These are phyloP conservation scores for Tylopilus sp. DNA, from an alignment of 1,284 basidiomycete species.

Conservation along the genomic window DNA sequence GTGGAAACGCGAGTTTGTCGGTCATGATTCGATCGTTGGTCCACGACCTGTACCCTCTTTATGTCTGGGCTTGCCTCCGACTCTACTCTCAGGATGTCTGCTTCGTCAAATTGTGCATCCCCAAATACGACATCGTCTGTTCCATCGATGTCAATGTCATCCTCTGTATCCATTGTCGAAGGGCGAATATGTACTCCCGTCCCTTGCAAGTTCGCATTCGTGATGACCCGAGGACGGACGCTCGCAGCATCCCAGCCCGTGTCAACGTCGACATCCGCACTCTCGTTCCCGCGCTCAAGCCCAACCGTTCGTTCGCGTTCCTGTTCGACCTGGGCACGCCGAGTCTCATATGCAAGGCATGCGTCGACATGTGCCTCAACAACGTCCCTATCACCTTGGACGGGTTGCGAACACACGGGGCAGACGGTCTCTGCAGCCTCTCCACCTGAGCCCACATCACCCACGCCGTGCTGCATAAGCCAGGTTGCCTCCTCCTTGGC, in stretches of 20 bases:
- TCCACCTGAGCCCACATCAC: conserved; percentile 24
- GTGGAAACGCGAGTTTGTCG: conserved; percentile 4
- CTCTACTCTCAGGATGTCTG: conserved; percentile 48
- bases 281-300: conserved; percentile 25
- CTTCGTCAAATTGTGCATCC: conserved; percentile 68
- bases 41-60: conserved; percentile 20
- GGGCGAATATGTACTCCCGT: conserved; percentile 60
- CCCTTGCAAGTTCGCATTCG: conserved; percentile 41
- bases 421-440: conserved; percentile 48
- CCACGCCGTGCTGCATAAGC: conserved; percentile 14
- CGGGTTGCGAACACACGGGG: conserved; percentile 57
- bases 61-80: conserved; percentile 25
- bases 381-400: conserved; percentile 65
- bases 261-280: conserved; percentile 35
- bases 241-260: conserved; percentile 29
- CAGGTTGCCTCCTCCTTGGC: conserved; percentile 49
- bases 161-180: conserved; percentile 61
- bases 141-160: conserved; percentile 74
- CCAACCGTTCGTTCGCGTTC: conserved; percentile 22
- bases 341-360: conserved; percentile 58
- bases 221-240: conserved; percentile 32
- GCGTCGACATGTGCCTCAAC: conserved; percentile 74
- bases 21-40: conserved; percentile 19
- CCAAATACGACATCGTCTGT: conserved; percentile 67
- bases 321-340: conserved; percentile 43